Base-by-base conservation (phyloP, 1,284 basidiomycete species). In the Malassezia arunalokei region DNA sequence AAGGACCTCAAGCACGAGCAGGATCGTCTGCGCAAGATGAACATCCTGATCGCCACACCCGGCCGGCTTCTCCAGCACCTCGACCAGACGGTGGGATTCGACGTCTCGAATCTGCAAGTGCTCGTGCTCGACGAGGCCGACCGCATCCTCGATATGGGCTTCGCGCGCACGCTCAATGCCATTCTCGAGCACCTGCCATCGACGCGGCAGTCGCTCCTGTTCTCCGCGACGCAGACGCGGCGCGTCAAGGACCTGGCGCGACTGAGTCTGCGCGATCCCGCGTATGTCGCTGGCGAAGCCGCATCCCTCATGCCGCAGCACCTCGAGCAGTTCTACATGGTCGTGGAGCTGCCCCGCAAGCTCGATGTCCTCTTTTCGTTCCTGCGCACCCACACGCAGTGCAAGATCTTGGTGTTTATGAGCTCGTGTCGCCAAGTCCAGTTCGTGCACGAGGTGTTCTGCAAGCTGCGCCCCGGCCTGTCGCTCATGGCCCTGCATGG, bases 101-200 rank as follows among this genome's bases (percentile, higher is more conserved):
- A 92, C 57, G 83, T 83, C 33, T 84, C 86, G 60, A 87, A 89
- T 65, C 75, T 98, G 27, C 90, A 96, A 73, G 73, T 94, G 17
- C 81, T 98, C n/a, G 89, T 96, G 2, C 82, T 98, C 15, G 91
- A 98, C 70, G 91, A 98, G 78, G 91, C 91, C 1, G 91, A 98
- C 72, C 83, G 92, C 30, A 88, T 95, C 47, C 81, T 96, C 27
- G 92, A 96, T 73, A 87, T 96, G 85, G 92, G 91, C 12, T 96
- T 96, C 75, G 78, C 85, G 8, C 82, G 83, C 31, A 89, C 90
- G 0, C 78, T 96, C 3, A 83, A 89, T 32, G 92, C 92, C 1
- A 84, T 96, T 51, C 79, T 98, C 15, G 82, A 82, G 1, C 90
- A 96, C 73, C 81, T 91, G 6, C 70, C 70, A 8, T 59, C 61